Evolutionary conservation across 73 alveolate species (phyloP).

Genomic region (Tetrahymena elliotti): DNA sequence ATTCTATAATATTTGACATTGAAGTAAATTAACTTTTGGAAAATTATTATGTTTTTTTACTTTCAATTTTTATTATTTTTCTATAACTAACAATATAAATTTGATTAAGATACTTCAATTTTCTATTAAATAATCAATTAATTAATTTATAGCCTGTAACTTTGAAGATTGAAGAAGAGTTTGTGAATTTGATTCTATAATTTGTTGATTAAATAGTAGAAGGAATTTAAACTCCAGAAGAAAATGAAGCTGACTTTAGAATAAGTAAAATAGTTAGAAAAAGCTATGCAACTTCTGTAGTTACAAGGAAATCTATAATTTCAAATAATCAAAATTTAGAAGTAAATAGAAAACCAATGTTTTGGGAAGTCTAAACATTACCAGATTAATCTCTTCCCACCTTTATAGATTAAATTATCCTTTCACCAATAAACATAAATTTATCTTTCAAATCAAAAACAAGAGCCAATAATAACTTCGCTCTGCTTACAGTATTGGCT

Average conservation of each 20-base stretch:
- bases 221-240: not conserved
- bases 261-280: not conserved
- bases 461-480: constrained; percentile 8
- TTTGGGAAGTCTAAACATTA: constrained; percentile 21
- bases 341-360: not conserved
- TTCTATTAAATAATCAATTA: not conserved
- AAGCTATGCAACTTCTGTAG: not conserved
- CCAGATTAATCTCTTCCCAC: constrained; percentile 23
- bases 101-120: not conserved
- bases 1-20: not conserved
- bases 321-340: not conserved
- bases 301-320: not conserved
- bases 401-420: constrained; percentile 4
- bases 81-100: not conserved
- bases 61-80: not conserved
- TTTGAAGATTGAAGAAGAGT: not conserved
- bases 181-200: not conserved
- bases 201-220: not conserved
- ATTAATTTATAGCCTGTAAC: not conserved
- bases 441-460: not conserved
- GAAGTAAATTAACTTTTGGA: not conserved
- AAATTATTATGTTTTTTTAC: not conserved
- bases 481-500: constrained; percentile 13
- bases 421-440: constrained; percentile 1
- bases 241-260: not conserved